phyloP scores from a whole-genome alignment of 2,329 filamentous ascomycete genomes.

The Neopestalotiopsis rosae region DNA sequence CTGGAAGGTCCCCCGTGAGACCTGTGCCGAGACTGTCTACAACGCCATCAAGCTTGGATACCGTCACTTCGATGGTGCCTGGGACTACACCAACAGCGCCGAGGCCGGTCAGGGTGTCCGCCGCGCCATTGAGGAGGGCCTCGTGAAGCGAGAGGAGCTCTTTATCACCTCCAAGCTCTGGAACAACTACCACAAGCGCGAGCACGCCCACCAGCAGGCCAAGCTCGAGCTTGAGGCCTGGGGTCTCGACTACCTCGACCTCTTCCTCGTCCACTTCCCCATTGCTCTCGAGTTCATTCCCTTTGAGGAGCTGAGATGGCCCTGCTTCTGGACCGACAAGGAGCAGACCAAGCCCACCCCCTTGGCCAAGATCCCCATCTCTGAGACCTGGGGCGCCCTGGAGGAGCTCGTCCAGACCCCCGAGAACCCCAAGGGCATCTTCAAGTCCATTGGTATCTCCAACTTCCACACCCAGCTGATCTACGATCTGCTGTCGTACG shows the following conservation, averaged over 20 bases:
- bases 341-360: slow-evolving; percentile 50
- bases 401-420: slow-evolving; percentile 71
- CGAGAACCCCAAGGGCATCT: slow-evolving; percentile 62
- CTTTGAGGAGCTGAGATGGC: slow-evolving; percentile 44
- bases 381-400: slow-evolving; percentile 84
- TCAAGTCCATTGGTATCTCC: slow-evolving; percentile 78
- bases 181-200: slow-evolving; percentile 66
- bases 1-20: slow-evolving; percentile 44
- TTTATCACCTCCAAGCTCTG: slow-evolving; percentile 73
- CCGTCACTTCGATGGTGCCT: slow-evolving; percentile 57
- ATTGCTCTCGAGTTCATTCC: slow-evolving; percentile 49
- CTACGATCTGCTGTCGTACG: slow-evolving; percentile 81
- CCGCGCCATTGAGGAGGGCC: slow-evolving; percentile 58
- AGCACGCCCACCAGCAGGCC: slow-evolving; percentile 67
- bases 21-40: slow-evolving; percentile 61
- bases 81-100: slow-evolving; percentile 68
- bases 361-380: slow-evolving; percentile 70
- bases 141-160: slow-evolving; percentile 67
- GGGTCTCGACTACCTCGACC: slow-evolving; percentile 69
- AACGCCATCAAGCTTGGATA: slow-evolving; percentile 61
- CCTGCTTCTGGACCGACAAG: slow-evolving; percentile 46
- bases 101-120: slow-evolving; percentile 70
- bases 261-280: slow-evolving; percentile 72
- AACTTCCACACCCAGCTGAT: slow-evolving; percentile 82
- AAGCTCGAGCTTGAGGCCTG: slow-evolving; percentile 66